Evolutionary conservation across 345 rosid species (phyloP), one percentile per base, ranked within the genome.

Genomic region (Aquilaria sinensis): DNA sequence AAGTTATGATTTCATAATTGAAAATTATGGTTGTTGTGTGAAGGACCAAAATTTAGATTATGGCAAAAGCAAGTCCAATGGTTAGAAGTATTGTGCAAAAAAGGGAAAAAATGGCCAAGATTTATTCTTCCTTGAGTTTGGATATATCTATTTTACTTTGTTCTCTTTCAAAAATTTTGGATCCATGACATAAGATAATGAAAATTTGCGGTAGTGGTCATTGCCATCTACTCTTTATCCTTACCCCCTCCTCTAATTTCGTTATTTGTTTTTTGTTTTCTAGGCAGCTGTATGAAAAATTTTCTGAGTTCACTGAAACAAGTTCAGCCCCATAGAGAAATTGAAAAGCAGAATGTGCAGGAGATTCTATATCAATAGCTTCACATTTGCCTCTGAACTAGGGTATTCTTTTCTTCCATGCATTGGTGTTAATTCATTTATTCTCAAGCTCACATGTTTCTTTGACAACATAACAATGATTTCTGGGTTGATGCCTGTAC

Each of bases 281-380:
- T 64, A 60, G 60, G 56, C 77, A 92, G 96, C 23, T 85, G 89
- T 96, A 96, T 37, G 72, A 86, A 45, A 85, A 84, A 53, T 77
- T 92, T 68, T 86, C 73, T 0, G 87, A 81, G 81, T 47, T 43
- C 77, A 43, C 71, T 83, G 13, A 54, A 72, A 66, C 88, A 80
- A 57, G 72, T 92, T 47, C 64, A 64, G 48, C 77, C 78, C 37
- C 80, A 79, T 73, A 60, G 91, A 78, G 88, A 80, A 64, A 52
- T 67, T 14, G 89, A 87, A 74, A 84, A 76, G 75, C 72, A 63
- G 66, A 76, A 77, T 31, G 83, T 85, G 77, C 72, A 77, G 62
- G 67, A 62, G 72, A 64, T 62, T 31, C 72, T 92, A 49, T 83
- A 84, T 46, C 81, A 72, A 14, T 92, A 80, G 70, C 81, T 84